Conservation (phyloP, 805 yeast species). For the Metschnikowia similis region DNA sequence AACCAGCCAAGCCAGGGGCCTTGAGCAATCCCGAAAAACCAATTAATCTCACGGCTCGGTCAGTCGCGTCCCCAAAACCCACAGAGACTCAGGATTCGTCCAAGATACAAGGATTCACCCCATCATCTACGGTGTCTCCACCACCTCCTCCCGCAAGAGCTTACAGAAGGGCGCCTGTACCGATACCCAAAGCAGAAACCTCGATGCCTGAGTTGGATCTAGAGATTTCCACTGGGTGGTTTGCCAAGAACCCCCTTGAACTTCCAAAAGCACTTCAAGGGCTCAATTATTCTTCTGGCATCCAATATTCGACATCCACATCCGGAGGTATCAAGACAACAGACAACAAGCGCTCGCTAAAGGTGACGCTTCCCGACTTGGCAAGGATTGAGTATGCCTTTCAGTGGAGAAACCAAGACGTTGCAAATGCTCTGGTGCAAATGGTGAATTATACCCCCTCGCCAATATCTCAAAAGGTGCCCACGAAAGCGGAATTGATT, state of each 20-base stretch:
- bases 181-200: constrained; percentile 13
- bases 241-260: constrained; percentile 23
- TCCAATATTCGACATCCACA: constrained; percentile 8
- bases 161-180: constrained; percentile 18
- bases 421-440: constrained; percentile 20
- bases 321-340: constrained; percentile 9
- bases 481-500: constrained; percentile 29
- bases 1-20: constrained; percentile 14
- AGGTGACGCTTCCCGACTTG: constrained; percentile 41
- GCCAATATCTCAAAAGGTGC: constrained; percentile 30
- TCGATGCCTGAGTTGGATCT: constrained; percentile 35
- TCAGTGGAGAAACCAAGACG: constrained; percentile 34
- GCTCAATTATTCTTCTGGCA: constrained; percentile 27
- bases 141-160: constrained; percentile 36
- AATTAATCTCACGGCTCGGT: background rate
- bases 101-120: constrained; percentile 10
- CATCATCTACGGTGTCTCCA: constrained; percentile 27
- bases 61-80: background rate
- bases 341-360: constrained; percentile 24
- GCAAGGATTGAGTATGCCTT: constrained; percentile 33
- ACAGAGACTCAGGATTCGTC: background rate
- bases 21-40: constrained; percentile 3
- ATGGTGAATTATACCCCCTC: constrained; percentile 39
- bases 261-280: constrained; percentile 40
- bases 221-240: constrained; percentile 47